Evolutionary conservation across 2,329 filamentous ascomycete genomes (phyloP), one percentile per base, ranked within the genome.

Genomic region (Rutstroemia sp.): DNA sequence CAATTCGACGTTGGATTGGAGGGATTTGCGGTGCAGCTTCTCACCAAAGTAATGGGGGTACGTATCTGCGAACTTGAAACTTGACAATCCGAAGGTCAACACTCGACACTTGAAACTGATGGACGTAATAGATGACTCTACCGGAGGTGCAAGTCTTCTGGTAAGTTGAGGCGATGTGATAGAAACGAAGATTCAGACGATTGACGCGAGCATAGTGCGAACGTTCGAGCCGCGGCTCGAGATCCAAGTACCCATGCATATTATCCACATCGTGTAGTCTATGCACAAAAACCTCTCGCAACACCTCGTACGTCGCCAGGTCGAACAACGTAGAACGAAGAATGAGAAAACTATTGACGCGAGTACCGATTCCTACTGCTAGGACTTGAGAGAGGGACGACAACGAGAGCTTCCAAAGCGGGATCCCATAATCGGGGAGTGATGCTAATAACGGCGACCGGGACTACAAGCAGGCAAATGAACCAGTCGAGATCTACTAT

Each of bases 21-120:
- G 38, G 65, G 65, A 0, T 66, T 60, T 56, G 57, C 60, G 14
- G 41, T 67, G 34, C 61, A 64, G 3, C 56, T 60, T 8, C 49
- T 67, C n/a, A 67, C 64, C 1, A 64, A 57, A 55, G 54, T 62
- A 6, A 38, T 64, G 52, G 59, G 50, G 42, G 65, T 67, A 67
- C 65, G 64, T 61, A 12, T 23, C 5, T 38, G 39, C 25, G 19
- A 48, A 54, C n/a, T 10, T 47, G 42, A 51, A 39, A 54, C 23
- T 27, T 44, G 17, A 4, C 10, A 30, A n/a, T 21, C 37, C 10
- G 3, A 19, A 37, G 14, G 34, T 21, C n/a, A n/a, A 27, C 19
- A 42, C 38, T 54, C 46, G 37, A 50, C 27, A 58, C 27, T 21
- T 39, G 45, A 46, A 53, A 42, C 63, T 63, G 52, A 64, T 37